Conservation (phyloP, 495 filamentous ascomycete genomes). For the Neurospora pannonica region DNA sequence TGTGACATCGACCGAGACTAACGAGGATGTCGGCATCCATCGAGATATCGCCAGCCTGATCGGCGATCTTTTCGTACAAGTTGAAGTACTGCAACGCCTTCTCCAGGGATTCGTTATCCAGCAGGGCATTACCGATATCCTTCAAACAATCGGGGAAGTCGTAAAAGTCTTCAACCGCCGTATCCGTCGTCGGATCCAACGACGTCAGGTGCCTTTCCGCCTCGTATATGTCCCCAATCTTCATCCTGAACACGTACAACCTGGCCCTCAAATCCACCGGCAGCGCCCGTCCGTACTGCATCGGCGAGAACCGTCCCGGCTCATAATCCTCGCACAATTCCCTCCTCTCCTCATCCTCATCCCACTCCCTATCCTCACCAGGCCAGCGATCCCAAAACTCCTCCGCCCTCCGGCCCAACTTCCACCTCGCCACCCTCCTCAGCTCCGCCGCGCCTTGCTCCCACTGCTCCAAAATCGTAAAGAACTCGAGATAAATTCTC, state of each 20-base stretch:
- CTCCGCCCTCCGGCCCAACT: constrained; percentile 67
- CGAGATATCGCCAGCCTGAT: constrained; percentile 44
- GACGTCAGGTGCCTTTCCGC: constrained; percentile 47
- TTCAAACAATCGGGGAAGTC: constrained; percentile 69
- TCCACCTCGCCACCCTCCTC: constrained; percentile 67
- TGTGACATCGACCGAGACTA: constrained; percentile 65
- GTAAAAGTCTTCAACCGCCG: constrained; percentile 40
- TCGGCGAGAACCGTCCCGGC: constrained; percentile 44
- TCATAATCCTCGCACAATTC: constrained; percentile 43
- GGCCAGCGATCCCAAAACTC: constrained; percentile 67
- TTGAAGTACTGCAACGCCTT: constrained; percentile 69
- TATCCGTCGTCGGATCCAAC: constrained; percentile 49
- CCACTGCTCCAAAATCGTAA: constrained; percentile 50
- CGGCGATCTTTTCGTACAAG: constrained; percentile 48
- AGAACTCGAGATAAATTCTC: constrained; percentile 75
- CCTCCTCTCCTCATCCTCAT: constrained; percentile 60
- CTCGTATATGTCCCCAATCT: constrained; percentile 60
- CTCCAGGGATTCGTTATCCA: constrained; percentile 42
- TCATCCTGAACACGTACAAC: constrained; percentile 71
- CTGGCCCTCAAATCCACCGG: constrained; percentile 81
- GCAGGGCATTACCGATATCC: constrained; percentile 60
- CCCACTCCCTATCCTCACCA: constrained; percentile 89
- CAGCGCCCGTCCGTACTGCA: constrained; percentile 63
- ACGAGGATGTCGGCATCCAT: constrained; percentile 54
- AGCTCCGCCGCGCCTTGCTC: constrained; percentile 55